These are phyloP conservation scores for Abrus pulchellus DNA, from an alignment of 306 rosid genomes.

Conservation along the genomic window DNA sequence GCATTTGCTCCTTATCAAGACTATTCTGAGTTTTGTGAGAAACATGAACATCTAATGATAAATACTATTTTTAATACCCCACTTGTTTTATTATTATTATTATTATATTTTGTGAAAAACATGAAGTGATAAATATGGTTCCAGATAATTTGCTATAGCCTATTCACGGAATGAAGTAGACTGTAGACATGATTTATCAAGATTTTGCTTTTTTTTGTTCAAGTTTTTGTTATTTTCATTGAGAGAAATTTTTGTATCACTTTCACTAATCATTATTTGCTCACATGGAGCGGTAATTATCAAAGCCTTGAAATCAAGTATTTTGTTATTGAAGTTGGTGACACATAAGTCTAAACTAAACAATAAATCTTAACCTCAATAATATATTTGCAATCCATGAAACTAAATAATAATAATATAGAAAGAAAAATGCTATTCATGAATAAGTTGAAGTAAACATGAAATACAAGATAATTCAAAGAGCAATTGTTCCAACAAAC, in stretches of 20 bases:
- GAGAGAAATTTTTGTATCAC: background rate
- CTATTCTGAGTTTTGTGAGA: slow-evolving; percentile 23
- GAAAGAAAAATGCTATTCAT: background rate
- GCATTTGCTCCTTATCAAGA: slow-evolving; percentile 14
- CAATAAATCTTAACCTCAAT: background rate
- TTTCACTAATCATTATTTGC: background rate
- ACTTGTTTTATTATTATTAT: too few relatives aligned
- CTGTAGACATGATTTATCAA: slow-evolving; percentile 26
- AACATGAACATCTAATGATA: slow-evolving; percentile 3
- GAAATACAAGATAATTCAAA: background rate
- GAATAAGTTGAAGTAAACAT: background rate
- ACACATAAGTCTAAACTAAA: background rate
- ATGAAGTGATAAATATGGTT: background rate
- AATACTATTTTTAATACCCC: background rate
- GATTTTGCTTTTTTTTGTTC: background rate
- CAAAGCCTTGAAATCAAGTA: slow-evolving; percentile 11
- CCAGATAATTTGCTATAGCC: slow-evolving; percentile 17
- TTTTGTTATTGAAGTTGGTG: slow-evolving; percentile 4
- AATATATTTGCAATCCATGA: too few relatives aligned
- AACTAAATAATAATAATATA: background rate
- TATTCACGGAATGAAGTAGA: slow-evolving; percentile 15
- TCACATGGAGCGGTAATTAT: background rate
- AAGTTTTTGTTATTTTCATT: background rate
- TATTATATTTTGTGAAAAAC: background rate
- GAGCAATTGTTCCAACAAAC: background rate